Conservation (phyloP, 176 grass and related monocot species). For the Musa itinerans region DNA sequence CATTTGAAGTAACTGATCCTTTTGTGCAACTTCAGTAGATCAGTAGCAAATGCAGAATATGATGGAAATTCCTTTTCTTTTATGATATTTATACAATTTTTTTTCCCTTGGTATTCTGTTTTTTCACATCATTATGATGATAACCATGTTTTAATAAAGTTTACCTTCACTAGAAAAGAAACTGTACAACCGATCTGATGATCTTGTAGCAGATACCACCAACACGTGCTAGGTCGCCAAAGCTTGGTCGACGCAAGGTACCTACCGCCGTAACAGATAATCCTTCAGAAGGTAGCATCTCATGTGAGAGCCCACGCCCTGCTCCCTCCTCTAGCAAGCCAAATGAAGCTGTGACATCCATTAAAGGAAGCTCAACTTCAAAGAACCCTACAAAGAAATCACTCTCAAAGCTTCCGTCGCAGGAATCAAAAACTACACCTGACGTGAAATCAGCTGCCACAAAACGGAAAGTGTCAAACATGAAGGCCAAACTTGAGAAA, state of each 20-base stretch:
- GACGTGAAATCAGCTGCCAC: conserved; percentile 28
- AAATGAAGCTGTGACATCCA: conserved; percentile 28
- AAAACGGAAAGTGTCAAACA: conserved; percentile 36
- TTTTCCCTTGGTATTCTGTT: too few species aligned
- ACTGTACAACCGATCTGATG: background rate
- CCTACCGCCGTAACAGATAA: conserved; percentile 29
- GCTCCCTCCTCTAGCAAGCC: conserved; percentile 26
- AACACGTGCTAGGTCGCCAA: conserved; percentile 83
- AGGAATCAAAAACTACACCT: conserved; percentile 29
- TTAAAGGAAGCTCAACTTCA: conserved; percentile 22
- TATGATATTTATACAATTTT: too few species aligned
- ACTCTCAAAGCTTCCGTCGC: conserved; percentile 31
- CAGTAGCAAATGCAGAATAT: too few species aligned
- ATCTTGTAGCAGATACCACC: conserved; percentile 59
- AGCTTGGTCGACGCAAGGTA: conserved; percentile 73
- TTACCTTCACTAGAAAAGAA: too few species aligned
- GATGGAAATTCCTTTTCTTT: too few species aligned
- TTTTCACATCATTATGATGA: too few species aligned
- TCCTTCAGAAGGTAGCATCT: conserved; percentile 43
- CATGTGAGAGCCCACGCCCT: conserved; percentile 45
- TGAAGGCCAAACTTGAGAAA: conserved; percentile 49
- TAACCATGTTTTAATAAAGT: too few species aligned
- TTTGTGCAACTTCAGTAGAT: too few species aligned
- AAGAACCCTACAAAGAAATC: conserved; percentile 52
- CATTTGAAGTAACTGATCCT: too few species aligned